Percentiles rank a stretch among this genome's conserved stretches.
phyloP scores from a whole-genome alignment of 1,284 basidiomycete genomes.

The Chalciporus piperatoides region DNA sequence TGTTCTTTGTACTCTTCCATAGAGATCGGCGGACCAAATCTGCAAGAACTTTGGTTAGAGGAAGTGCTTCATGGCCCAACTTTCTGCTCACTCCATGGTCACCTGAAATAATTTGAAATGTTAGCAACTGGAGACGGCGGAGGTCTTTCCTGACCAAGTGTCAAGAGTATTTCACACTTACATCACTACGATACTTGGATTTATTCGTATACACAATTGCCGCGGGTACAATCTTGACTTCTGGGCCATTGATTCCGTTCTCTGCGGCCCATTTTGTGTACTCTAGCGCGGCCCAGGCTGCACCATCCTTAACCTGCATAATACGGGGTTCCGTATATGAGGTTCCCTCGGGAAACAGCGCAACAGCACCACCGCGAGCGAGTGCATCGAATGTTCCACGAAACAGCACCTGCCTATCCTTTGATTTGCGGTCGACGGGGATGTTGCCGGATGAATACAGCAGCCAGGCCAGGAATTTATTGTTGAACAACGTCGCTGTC shows the following conservation, averaged over 20 bases:
- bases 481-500: conserved; percentile 70
- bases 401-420: conserved; percentile 88
- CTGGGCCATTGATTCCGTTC: conserved; percentile 38
- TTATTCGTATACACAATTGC: conserved; percentile 95
- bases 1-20: conserved; percentile 74
- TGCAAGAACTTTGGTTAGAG: conserved; percentile 32
- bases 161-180: conserved; percentile 36
- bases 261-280: conserved; percentile 77
- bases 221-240: conserved; percentile 68
- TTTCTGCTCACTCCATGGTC: conserved; percentile 58
- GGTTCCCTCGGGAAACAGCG: conserved; percentile 92
- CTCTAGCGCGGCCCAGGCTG: conserved; percentile 94
- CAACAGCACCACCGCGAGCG: conserved; percentile 74
- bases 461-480: conserved; percentile 70
- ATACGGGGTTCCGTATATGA: conserved; percentile 89
- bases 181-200: conserved; percentile 84
- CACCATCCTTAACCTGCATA: conserved; percentile 93
- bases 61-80: conserved; percentile 8
- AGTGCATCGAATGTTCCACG: conserved; percentile 87
- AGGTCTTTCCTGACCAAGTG: conserved; percentile 7
- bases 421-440: conserved; percentile 90
- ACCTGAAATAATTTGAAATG: conserved; percentile 41
- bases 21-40: conserved; percentile 78
- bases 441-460: conserved; percentile 92
- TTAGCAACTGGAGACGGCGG: conserved; percentile 11